phyloP scores from a whole-genome alignment of 805 yeast genomes.

The Lipomyces mesembrius region DNA sequence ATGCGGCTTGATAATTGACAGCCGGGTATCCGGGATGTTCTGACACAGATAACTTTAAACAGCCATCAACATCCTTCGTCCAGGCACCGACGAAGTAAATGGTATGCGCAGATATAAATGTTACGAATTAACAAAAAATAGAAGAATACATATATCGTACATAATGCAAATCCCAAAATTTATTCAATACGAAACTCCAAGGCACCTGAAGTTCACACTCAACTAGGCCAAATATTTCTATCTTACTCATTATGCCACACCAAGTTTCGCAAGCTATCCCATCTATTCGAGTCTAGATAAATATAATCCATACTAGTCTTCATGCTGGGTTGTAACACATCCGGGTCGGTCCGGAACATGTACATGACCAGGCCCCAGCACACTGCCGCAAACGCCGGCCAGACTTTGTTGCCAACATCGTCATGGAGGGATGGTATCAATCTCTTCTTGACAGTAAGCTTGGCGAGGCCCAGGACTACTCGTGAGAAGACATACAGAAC shows the following conservation, averaged over 20 bases:
- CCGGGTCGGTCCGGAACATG: conserved; percentile 65
- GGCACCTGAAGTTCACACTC: background rate
- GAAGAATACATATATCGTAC: background rate
- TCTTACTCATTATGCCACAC: conserved; percentile 44
- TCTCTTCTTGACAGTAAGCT: conserved; percentile 48
- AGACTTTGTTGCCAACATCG: conserved; percentile 44
- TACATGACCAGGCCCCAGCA: conserved; percentile 79
- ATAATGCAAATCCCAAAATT: conserved; percentile 3
- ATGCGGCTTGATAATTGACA: too few relatives aligned
- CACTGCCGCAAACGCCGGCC: conserved; percentile 66
- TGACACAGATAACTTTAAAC: too few relatives aligned
- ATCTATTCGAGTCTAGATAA: conserved; percentile 62
- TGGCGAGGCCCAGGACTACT: conserved; percentile 65
- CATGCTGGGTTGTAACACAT: conserved; percentile 65
- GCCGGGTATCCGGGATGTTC: too few relatives aligned
- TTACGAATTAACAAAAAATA: background rate
- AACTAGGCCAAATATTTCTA: background rate
- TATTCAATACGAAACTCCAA: background rate
- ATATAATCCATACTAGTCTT: conserved; percentile 72
- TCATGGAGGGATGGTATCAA: conserved; percentile 27
- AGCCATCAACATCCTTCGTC: too few relatives aligned
- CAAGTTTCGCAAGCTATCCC: conserved; percentile 55
- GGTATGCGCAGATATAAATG: background rate
- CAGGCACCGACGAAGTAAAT: background rate
- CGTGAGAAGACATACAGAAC: conserved; percentile 75